A percentile compares a stretch with the other conserved stretches of the same genome.
phyloP scores from a whole-genome alignment of 75 land plant species.

The Chamaecyparis obtusa region DNA sequence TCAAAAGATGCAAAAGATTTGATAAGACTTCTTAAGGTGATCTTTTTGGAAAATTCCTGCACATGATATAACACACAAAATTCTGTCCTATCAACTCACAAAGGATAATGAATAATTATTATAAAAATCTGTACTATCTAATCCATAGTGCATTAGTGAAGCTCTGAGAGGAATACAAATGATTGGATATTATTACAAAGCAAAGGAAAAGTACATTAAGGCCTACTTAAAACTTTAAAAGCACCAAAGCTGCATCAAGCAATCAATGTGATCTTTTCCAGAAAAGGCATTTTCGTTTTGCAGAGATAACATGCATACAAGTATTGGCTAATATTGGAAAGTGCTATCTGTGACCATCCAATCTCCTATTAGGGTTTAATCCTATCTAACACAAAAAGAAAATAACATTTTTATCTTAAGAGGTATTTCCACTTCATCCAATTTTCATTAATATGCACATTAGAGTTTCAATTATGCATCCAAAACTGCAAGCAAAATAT shows the following conservation, averaged over 20 bases:
- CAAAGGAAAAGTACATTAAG: not conserved
- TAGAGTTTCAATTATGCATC: not conserved
- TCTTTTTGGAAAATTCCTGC: not conserved
- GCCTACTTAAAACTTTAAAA: not conserved
- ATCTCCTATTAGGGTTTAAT: not conserved
- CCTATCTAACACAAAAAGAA: not conserved
- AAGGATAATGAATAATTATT: not conserved
- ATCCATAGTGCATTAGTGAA: not conserved
- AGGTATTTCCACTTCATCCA: not conserved
- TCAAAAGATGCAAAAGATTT: not conserved
- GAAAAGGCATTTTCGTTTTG: not conserved
- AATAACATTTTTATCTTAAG: not conserved
- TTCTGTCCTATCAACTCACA: not conserved
- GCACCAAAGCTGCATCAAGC: not conserved
- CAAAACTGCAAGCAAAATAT: not conserved
- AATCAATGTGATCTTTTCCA: not conserved
- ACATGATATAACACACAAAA: not conserved
- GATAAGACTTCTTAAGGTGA: not conserved
- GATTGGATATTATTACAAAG: not conserved
- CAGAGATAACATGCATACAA: not conserved
- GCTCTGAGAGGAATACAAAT: not conserved
- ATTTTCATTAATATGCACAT: not conserved
- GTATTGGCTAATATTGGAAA: not conserved
- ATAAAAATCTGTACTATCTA: not conserved
- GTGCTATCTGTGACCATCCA: slow-evolving; percentile 1